These are phyloP conservation scores for Rubia balearica DNA, from an alignment of 305 asterid species.

Conservation along the genomic window DNA sequence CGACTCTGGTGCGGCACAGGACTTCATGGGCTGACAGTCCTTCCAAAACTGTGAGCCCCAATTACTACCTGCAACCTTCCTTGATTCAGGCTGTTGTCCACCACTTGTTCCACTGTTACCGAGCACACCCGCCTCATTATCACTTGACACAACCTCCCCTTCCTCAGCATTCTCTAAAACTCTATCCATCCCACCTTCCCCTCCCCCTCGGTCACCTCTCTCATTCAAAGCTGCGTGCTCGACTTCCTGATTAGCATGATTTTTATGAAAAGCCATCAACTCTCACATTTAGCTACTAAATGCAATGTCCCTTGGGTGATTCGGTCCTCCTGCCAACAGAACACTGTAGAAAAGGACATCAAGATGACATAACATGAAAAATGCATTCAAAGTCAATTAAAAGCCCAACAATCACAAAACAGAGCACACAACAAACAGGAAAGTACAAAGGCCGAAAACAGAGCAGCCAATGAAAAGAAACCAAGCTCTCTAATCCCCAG, in stretches of 20 bases:
- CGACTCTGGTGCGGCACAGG: slow-evolving; percentile 51
- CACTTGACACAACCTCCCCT: slow-evolving; percentile 44
- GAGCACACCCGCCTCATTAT: slow-evolving; percentile 38
- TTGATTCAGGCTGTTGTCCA: slow-evolving; percentile 41
- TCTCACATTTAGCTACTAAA: slow-evolving; percentile 23
- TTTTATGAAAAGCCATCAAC: slow-evolving; percentile 60
- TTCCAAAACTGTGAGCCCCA: slow-evolving; percentile 91
- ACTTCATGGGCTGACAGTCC: slow-evolving; percentile 53
- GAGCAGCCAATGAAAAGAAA: not conserved
- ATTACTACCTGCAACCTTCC: slow-evolving; percentile 39
- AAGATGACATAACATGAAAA: slow-evolving; percentile 2
- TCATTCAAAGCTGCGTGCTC: slow-evolving; percentile 45
- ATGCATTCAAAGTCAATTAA: not conserved
- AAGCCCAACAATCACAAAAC: not conserved
- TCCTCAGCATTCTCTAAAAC: slow-evolving; percentile 42
- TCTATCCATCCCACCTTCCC: slow-evolving; percentile 33
- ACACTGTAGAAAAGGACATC: slow-evolving; percentile 16
- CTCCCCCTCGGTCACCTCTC: slow-evolving; percentile 34
- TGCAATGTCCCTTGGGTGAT: slow-evolving; percentile 7
- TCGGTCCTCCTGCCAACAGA: slow-evolving; percentile 21
- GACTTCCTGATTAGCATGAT: slow-evolving; percentile 42
- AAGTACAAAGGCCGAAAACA: slow-evolving; percentile 1
- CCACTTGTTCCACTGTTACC: slow-evolving; percentile 29
- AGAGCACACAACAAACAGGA: not conserved
- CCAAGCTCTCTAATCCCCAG: not conserved